Evolutionary conservation across 1,284 basidiomycete genomes (phyloP), one percentile per base, ranked within the genome.

Genomic region (Trametes pubescens): DNA sequence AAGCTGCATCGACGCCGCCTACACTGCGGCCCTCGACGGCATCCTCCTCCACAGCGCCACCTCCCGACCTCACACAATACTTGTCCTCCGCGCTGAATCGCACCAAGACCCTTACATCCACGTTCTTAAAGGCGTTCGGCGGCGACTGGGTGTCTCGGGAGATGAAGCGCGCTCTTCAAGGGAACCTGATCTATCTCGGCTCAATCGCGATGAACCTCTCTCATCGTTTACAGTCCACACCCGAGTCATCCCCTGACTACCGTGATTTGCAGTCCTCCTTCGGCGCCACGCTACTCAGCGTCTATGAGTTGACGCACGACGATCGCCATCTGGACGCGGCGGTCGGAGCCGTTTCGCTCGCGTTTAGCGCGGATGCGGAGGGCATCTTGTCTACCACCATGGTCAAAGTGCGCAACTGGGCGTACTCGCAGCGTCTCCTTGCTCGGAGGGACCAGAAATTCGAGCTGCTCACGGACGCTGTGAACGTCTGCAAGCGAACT

Each of bases 381-480:
- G 48, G 29, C 32, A 29, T 51, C 5, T 26, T 48, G 11, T 40
- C 48, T 2, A 24, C 48, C 21, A 21, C 54, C 4, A 34, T 54
- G 21, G n/a, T 62, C 13, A 24, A 49, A 4, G 29, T 56, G 5
- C 37, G 53, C n/a, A 62, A 49, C 37, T 62, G 47, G 54, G 48
- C 37, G 16, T 57, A 57, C 40, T 22, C 53, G 34, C 51, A 62
- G 26, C 49, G 61, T 9, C 51, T 62, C 11, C 35, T 62, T 18
- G 47, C 61, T 1, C 54, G 61, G 9, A 53, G 44, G 32, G 51
- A 47, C 2, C 43, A 32, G 26, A 34, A 14, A 9, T 22, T 46
- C 21, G 61, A 57, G 16, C 37, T 21, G 7, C 34, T 62, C 18
- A 8, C 54, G 10, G 2, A 32, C 22, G 51, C 44, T 18, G 40